phyloP scores from a whole-genome alignment of 768 basidiomycete species.

The Botryobasidium botryosum region DNA sequence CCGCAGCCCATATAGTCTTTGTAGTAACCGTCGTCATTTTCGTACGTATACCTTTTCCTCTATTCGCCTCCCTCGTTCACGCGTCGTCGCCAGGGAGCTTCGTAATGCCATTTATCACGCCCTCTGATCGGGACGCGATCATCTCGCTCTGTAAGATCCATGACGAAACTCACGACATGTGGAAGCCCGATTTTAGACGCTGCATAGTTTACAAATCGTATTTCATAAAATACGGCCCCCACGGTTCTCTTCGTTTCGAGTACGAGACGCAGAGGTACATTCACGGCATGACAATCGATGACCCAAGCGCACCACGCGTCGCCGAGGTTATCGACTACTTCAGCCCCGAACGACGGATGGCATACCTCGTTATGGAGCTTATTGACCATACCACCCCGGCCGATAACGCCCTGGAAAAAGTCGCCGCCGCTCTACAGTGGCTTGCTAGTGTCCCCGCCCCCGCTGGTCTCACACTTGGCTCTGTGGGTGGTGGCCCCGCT shows the following conservation, averaged over 20 bases:
- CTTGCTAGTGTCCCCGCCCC: constrained; percentile 16
- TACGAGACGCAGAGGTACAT: constrained; percentile 1
- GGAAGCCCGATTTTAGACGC: too few relatives aligned
- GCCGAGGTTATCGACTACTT: constrained; percentile 1
- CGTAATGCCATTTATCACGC: too few relatives aligned
- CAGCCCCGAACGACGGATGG: background rate
- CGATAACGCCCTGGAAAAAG: constrained; percentile 10
- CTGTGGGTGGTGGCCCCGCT: constrained; percentile 13
- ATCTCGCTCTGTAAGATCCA: too few relatives aligned
- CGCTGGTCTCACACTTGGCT: constrained; percentile 12
- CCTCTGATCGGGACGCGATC: too few relatives aligned
- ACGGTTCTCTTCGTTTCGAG: background rate
- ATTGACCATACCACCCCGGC: constrained; percentile 5
- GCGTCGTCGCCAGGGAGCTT: too few relatives aligned
- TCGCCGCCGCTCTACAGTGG: constrained; percentile 17
- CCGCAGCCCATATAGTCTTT: too few relatives aligned
- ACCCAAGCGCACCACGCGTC: constrained; percentile 1
- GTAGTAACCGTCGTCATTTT: too few relatives aligned
- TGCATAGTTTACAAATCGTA: background rate
- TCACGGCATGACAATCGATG: background rate
- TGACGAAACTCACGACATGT: too few relatives aligned
- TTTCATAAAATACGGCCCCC: background rate
- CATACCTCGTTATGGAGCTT: constrained; percentile 5
- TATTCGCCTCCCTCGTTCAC: too few relatives aligned
- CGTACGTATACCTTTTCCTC: too few relatives aligned